Percentiles rank a stretch among this genome's conserved stretches.
Conservation (phyloP, 106 monocot genomes). For the Vanilla planifolia region DNA sequence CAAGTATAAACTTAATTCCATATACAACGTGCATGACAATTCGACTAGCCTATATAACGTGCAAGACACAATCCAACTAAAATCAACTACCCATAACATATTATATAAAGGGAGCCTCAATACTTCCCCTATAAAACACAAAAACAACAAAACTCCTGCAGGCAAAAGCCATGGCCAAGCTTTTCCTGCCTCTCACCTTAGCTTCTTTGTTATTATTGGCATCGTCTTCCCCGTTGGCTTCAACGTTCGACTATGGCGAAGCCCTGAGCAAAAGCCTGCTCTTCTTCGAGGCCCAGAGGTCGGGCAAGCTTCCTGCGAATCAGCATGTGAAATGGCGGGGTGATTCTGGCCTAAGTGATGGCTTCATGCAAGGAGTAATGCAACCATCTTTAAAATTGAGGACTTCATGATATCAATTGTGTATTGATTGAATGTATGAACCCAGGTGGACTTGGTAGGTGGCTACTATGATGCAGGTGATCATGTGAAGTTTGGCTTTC, state of each 20-base stretch:
- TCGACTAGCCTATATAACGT: neutral
- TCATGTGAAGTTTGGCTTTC: constrained; percentile 92
- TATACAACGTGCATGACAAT: neutral
- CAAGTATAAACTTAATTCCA: no score
- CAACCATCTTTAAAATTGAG: neutral
- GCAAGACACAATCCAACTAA: neutral
- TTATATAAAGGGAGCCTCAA: neutral
- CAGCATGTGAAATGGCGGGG: constrained; percentile 77
- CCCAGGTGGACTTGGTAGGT: constrained; percentile 80
- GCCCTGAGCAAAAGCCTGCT: constrained; percentile 72
- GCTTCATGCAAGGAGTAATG: constrained; percentile 50
- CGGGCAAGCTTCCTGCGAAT: constrained; percentile 66
- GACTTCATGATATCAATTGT: no score
- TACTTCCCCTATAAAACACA: neutral
- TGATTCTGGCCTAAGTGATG: constrained; percentile 79
- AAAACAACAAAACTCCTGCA: no score
- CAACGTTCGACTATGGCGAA: constrained; percentile 41
- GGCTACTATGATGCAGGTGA: constrained; percentile 96
- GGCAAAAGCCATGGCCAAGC: neutral
- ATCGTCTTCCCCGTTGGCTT: neutral
- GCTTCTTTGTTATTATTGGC: neutral
- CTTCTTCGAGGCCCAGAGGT: constrained; percentile 97
- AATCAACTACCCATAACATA: neutral
- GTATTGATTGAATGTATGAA: no score
- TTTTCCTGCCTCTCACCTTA: neutral